Evolutionary conservation across 306 rosid species (phyloP).

Genomic region (Purshia tridentata): DNA sequence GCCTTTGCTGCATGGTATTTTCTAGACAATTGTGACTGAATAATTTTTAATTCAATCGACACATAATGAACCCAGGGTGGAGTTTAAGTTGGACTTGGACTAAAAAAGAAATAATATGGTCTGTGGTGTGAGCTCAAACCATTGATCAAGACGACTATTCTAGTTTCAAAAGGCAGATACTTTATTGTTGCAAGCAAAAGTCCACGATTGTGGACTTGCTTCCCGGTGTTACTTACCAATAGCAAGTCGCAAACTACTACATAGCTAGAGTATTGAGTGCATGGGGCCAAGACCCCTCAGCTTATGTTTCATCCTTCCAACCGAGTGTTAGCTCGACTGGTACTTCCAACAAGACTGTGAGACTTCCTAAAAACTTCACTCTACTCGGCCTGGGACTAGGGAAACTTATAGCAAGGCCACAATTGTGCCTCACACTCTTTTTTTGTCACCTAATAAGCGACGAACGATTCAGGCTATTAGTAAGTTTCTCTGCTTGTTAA

Average conservation of each 20-base stretch:
- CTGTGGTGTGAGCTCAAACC: constrained; percentile 71
- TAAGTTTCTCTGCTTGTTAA: constrained; percentile 36
- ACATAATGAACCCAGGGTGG: constrained; percentile 92
- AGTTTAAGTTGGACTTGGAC: constrained; percentile 95
- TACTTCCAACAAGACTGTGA: constrained; percentile 79
- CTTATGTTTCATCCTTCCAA: constrained; percentile 78
- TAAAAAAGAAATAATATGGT: constrained; percentile 88
- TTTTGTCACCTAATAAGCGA: constrained; percentile 66
- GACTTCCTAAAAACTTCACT: constrained; percentile 83
- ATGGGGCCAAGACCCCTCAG: constrained; percentile 91
- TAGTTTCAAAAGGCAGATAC: constrained; percentile 69
- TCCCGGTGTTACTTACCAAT: constrained; percentile 94
- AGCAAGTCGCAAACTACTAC: constrained; percentile 80
- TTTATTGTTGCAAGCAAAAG: constrained; percentile 81
- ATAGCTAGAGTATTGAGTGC: constrained; percentile 87
- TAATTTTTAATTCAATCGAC: constrained; percentile 89
- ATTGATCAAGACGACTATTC: constrained; percentile 98
- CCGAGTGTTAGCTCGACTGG: constrained; percentile 80
- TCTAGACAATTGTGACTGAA: constrained; percentile 72
- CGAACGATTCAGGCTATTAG: constrained; percentile 94
- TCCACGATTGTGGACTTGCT: constrained; percentile 86
- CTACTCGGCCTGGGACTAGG: constrained; percentile 88
- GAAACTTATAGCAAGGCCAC: constrained; percentile 84
- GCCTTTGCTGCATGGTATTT: neutral
- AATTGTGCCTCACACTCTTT: constrained; percentile 73